phyloP scores from a whole-genome alignment of 345 rosid species.

The Xanthoceras sorbifolium region DNA sequence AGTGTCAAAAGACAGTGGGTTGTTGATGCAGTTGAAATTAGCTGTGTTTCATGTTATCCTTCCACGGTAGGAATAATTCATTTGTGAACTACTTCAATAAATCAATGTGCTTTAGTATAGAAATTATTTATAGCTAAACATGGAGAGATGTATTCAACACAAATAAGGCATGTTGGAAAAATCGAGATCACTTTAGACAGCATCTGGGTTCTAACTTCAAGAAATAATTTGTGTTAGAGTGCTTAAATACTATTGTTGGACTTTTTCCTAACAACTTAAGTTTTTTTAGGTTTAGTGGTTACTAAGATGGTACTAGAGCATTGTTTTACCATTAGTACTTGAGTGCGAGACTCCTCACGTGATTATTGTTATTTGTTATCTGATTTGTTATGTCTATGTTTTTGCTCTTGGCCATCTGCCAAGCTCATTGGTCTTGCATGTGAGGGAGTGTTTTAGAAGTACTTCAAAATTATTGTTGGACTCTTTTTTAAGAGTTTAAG shows the following conservation, averaged over 20 bases:
- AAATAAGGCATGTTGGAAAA: background rate
- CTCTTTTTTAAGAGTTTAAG: too few species aligned
- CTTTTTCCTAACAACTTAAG: background rate
- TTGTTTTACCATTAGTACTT: too few species aligned
- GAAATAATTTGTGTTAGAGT: background rate
- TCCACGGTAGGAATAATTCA: constrained; percentile 58
- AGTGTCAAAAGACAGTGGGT: constrained; percentile 85
- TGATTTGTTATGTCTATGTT: too few species aligned
- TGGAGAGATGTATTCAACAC: background rate
- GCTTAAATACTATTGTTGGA: background rate
- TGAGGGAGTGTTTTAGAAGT: too few species aligned
- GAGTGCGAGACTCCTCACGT: too few species aligned
- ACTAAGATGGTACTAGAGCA: too few species aligned
- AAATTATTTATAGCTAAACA: background rate
- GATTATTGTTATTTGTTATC: too few species aligned
- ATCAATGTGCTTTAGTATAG: background rate
- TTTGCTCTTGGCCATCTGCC: too few species aligned
- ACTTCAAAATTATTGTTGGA: too few species aligned
- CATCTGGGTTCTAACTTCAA: background rate
- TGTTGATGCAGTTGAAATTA: constrained; percentile 73
- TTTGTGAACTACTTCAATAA: background rate
- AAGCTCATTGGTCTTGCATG: too few species aligned
- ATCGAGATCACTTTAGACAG: background rate
- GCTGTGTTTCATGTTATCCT: constrained; percentile 78
- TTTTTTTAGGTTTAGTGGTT: background rate